phyloP scores from a whole-genome alignment of 202 grass and related monocot species.

The Cymbopogon flexuosus region DNA sequence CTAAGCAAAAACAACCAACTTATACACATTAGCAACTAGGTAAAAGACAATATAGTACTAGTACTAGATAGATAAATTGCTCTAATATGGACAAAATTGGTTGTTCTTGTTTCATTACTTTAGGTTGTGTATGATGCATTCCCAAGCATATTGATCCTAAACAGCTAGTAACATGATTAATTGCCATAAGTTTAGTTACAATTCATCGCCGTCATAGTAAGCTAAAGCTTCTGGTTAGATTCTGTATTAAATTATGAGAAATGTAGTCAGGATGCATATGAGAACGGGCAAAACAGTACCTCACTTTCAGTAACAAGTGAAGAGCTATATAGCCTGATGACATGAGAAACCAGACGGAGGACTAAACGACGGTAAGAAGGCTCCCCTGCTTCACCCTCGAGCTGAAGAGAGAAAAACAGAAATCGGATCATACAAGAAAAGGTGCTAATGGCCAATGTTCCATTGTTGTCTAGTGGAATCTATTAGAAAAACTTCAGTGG shows the following conservation, averaged over 20 bases:
- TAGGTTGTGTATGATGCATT: neutral
- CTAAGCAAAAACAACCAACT: neutral
- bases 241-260: neutral
- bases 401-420: constrained; percentile 44
- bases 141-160: neutral
- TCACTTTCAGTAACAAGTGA: constrained; percentile 98
- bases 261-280: neutral
- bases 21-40: neutral
- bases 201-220: neutral
- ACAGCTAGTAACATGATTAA: neutral
- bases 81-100: neutral
- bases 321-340: constrained; percentile 91
- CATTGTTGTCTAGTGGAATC: neutral
- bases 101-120: neutral
- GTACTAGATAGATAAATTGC: neutral
- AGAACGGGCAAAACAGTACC: constrained; percentile 49
- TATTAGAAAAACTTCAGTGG: neutral
- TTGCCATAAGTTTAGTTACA: constrained; percentile 2
- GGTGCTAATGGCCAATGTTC: neutral
- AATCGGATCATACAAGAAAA: constrained; percentile 13
- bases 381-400: constrained; percentile 95
- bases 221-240: constrained; percentile 14
- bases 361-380: constrained; percentile 92
- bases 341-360: constrained; percentile 87
- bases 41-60: neutral